phyloP scores from a whole-genome alignment of 805 yeast genomes.

The Kazachstania psychrophila region DNA sequence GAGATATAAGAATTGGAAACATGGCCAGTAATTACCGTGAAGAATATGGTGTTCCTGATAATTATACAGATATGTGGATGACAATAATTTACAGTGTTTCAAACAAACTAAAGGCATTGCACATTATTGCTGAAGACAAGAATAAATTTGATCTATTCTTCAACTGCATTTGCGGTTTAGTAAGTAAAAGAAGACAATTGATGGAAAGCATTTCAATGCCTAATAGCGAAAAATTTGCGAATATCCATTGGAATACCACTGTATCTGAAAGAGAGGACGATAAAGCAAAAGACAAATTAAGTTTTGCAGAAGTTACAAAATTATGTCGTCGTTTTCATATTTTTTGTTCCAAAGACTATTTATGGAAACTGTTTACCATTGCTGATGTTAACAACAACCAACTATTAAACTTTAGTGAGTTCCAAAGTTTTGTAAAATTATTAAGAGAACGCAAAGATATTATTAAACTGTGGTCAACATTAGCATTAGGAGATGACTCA shows the following conservation, averaged over 20 bases:
- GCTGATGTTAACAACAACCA: constrained; percentile 45
- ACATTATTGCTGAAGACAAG: constrained; percentile 54
- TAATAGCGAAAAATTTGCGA: constrained; percentile 48
- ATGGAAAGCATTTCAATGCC: constrained; percentile 56
- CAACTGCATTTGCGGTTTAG: constrained; percentile 45
- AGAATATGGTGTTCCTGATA: constrained; percentile 65
- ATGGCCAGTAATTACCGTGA: constrained; percentile 82
- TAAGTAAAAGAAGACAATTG: constrained; percentile 48
- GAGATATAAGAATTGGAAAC: constrained; percentile 38
- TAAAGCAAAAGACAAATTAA: constrained; percentile 32
- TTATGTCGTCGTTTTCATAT: constrained; percentile 63
- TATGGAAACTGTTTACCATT: constrained; percentile 41
- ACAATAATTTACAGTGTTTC: constrained; percentile 63
- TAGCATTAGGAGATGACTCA: constrained; percentile 18
- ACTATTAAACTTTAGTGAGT: constrained; percentile 58
- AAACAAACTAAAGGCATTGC: constrained; percentile 67
- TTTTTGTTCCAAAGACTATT: constrained; percentile 47
- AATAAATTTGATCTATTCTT: constrained; percentile 47
- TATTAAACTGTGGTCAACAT: constrained; percentile 36
- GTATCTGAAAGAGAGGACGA: constrained; percentile 31
- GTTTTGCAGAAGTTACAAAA: constrained; percentile 59
- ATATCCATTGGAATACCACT: constrained; percentile 52
- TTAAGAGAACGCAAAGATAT: constrained; percentile 63
- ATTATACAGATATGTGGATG: constrained; percentile 63
- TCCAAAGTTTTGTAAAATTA: constrained; percentile 61